These are phyloP conservation scores for Arxiozyma slooffiae DNA, from an alignment of 1,139 yeast genomes.

Conservation along the genomic window DNA sequence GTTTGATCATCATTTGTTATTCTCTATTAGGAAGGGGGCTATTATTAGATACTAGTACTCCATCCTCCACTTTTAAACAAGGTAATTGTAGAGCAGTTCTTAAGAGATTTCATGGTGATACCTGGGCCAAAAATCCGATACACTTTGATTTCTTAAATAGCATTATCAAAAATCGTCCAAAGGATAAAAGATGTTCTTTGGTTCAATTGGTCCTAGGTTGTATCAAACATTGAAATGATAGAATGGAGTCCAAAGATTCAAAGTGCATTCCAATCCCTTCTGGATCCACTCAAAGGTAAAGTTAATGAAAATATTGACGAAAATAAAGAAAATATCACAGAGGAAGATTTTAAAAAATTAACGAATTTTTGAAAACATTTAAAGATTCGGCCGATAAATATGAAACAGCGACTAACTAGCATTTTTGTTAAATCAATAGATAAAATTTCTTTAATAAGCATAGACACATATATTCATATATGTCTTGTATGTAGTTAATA, in stretches of 20 bases:
- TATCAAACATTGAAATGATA: slow-evolving; percentile 39
- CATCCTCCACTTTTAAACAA: slow-evolving; percentile 35
- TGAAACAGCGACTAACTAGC: slow-evolving; percentile 18
- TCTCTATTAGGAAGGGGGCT: slow-evolving; percentile 78
- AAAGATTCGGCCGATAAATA: slow-evolving; percentile 45
- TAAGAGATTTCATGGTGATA: slow-evolving; percentile 54
- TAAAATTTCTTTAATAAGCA: too few relatives aligned
- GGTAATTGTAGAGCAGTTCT: slow-evolving; percentile 46
- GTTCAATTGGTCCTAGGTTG: slow-evolving; percentile 70
- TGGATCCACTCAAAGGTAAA: slow-evolving; percentile 48
- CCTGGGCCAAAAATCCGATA: slow-evolving; percentile 41
- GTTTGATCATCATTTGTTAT: slow-evolving; percentile 65
- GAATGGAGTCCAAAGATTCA: slow-evolving; percentile 37
- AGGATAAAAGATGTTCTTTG: slow-evolving; percentile 39
- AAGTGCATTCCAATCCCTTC: slow-evolving; percentile 72
- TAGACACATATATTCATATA: too few relatives aligned
- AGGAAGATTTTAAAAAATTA: slow-evolving; percentile 42
- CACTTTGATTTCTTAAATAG: slow-evolving; percentile 35
- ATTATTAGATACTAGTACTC: slow-evolving; percentile 51
- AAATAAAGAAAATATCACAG: slow-evolving; percentile 36
- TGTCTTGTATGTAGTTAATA: neutral
- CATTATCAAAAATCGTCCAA: slow-evolving; percentile 39
- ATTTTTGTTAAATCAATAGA: too few relatives aligned
- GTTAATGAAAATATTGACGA: slow-evolving; percentile 49
- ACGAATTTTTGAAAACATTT: slow-evolving; percentile 35